Percentiles rank a stretch among this genome's conserved stretches.
Evolutionary conservation across 2,329 filamentous ascomycete species (phyloP).

Genomic region (Paraphaeosphaeria minitans): DNA sequence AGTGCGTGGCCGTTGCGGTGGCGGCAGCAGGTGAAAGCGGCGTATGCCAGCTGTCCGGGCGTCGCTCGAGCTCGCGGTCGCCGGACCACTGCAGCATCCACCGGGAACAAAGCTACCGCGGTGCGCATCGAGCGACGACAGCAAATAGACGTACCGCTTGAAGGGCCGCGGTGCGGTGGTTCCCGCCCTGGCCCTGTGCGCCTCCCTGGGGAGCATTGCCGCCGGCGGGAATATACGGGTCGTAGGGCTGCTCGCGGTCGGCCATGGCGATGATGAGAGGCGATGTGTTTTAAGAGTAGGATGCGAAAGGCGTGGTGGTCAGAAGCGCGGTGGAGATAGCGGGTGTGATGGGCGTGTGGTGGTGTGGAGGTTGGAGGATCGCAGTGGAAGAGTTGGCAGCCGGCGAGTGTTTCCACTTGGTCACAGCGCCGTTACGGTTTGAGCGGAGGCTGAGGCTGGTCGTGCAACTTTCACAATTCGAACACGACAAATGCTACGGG

Average conservation of each 20-base stretch:
- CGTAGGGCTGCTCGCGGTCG: slow-evolving; percentile 71
- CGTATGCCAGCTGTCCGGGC: slow-evolving; percentile 20
- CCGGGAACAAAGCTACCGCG: neutral
- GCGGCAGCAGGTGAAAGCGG: slow-evolving; percentile 13
- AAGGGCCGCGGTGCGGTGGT: slow-evolving; percentile 72
- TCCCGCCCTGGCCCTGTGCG: slow-evolving; percentile 55
- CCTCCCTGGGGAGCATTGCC: slow-evolving; percentile 55
- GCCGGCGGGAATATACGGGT: slow-evolving; percentile 84
- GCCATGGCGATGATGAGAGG: slow-evolving; percentile 53
- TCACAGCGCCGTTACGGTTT: slow-evolving; percentile 30
- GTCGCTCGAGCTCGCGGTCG: slow-evolving; percentile 10
- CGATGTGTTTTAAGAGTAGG: slow-evolving; percentile 14
- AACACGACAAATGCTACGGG: neutral
- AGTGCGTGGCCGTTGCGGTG: neutral
- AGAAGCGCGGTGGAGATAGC: slow-evolving; percentile 18
- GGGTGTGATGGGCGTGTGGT: slow-evolving; percentile 30
- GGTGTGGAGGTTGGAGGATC: slow-evolving; percentile 29
- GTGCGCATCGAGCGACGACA: slow-evolving; percentile 1
- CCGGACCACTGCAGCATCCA: slow-evolving; percentile 5
- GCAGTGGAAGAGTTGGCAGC: slow-evolving; percentile 21
- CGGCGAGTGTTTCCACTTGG: slow-evolving; percentile 26
- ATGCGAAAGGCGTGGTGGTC: slow-evolving; percentile 24
- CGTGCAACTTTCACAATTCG: slow-evolving; percentile 17
- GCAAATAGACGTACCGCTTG: slow-evolving; percentile 69
- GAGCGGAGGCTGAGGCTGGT: slow-evolving; percentile 41